These are phyloP conservation scores for Fraxinus quadrangulata DNA, from an alignment of 257 asterid species.

Conservation along the genomic window DNA sequence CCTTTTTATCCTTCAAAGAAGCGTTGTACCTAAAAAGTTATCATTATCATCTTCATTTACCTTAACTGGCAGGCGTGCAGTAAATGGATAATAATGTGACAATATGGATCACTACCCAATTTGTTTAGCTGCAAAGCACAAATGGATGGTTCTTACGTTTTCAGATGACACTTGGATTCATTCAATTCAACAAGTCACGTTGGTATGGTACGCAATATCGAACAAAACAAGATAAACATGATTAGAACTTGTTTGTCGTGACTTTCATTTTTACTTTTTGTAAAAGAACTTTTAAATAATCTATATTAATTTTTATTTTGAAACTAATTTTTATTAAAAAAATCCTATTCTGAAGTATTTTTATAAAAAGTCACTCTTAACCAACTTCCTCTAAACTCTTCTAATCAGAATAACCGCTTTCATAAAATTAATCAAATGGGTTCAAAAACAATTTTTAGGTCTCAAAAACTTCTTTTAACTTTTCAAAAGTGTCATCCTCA, in stretches of 20 bases:
- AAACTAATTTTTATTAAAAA: too few relatives aligned
- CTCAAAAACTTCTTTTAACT: too few relatives aligned
- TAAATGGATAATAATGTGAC: not conserved
- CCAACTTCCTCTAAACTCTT: too few relatives aligned
- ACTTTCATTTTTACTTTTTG: too few relatives aligned
- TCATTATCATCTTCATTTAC: not conserved
- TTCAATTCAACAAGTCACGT: not conserved
- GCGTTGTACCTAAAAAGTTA: not conserved
- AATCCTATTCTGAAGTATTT: too few relatives aligned
- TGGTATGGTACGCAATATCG: not conserved
- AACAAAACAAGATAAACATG: not conserved
- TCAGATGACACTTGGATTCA: not conserved
- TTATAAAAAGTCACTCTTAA: too few relatives aligned
- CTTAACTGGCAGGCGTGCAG: not conserved
- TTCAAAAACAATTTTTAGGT: too few relatives aligned
- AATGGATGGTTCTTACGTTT: not conserved
- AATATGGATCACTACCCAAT: not conserved
- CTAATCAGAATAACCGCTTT: too few relatives aligned
- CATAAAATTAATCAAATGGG: too few relatives aligned
- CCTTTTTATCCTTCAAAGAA: not conserved
- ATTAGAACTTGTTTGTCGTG: rapidly evolving
- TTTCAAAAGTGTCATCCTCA: too few relatives aligned
- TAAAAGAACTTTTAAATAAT: too few relatives aligned
- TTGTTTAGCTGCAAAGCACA: not conserved
- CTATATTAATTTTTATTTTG: too few relatives aligned